Percentiles rank a stretch among this genome's conserved stretches.
Conservation (phyloP, 108 stramenopile genomes). For the Aurantiochytrium sp. region DNA sequence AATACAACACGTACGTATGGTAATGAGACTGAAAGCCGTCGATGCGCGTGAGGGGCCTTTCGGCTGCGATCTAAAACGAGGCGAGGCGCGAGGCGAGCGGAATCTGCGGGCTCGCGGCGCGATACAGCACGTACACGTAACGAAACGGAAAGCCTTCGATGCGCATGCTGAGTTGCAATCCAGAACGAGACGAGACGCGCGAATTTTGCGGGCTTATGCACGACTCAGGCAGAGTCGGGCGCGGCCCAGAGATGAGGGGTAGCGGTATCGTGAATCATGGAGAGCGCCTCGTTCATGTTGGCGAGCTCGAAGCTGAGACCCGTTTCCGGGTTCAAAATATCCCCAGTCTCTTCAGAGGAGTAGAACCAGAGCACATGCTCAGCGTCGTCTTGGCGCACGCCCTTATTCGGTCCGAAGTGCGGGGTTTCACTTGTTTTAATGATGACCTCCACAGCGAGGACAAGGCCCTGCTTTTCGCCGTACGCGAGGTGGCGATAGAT, state of each 20-base stretch:
- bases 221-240: too few relatives aligned
- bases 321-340: neutral
- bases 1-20: too few relatives aligned
- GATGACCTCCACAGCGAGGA: neutral
- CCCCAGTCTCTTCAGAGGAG: neutral
- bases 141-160: too few relatives aligned
- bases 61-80: too few relatives aligned
- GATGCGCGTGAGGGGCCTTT: too few relatives aligned
- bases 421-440: neutral
- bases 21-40: too few relatives aligned
- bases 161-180: too few relatives aligned
- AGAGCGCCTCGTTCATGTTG: slow-evolving; percentile 25
- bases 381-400: neutral
- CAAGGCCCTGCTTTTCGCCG: neutral
- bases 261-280: slow-evolving; percentile 21
- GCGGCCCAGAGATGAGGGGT: neutral
- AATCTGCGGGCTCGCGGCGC: too few relatives aligned
- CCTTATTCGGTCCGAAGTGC: neutral
- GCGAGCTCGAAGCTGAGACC: neutral
- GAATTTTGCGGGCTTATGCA: too few relatives aligned
- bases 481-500: neutral
- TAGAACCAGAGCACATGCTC: slow-evolving; percentile 24
- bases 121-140: too few relatives aligned
- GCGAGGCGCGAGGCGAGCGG: too few relatives aligned
- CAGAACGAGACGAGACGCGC: too few relatives aligned